Evolutionary conservation across 2,329 filamentous ascomycete species (phyloP).

Genomic region (Botryotinia convoluta): DNA sequence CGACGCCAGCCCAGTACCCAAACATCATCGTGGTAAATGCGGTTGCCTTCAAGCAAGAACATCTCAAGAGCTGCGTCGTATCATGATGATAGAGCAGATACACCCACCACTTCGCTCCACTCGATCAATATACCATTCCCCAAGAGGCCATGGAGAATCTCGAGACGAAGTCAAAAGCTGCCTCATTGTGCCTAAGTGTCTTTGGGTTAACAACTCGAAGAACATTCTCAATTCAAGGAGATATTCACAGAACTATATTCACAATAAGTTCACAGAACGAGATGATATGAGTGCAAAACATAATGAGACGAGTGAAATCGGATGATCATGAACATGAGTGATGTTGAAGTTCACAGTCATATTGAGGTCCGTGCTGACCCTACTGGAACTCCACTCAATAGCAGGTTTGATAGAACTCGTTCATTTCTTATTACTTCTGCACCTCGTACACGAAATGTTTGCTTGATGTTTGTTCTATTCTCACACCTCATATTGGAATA

Average conservation of each 20-base stretch:
- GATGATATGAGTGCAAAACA: neutral
- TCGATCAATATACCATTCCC: neutral
- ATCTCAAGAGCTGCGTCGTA: no score
- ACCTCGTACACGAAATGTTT: neutral
- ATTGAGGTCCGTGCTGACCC: neutral
- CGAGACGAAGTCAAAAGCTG: neutral
- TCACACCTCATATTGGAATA: neutral
- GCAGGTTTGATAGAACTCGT: neutral
- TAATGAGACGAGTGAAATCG: neutral
- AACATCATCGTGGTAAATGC: neutral
- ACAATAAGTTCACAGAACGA: neutral
- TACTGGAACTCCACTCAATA: rapidly evolving
- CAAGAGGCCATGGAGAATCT: no score
- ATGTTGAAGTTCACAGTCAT: neutral
- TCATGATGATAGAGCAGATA: neutral
- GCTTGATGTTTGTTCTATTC: neutral
- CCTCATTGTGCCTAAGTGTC: neutral
- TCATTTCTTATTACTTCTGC: neutral
- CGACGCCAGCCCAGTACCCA: neutral
- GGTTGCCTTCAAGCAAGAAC: no score
- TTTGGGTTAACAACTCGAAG: neutral
- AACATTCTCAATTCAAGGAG: no score
- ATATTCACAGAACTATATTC: no score
- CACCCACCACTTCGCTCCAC: neutral
- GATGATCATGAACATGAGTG: neutral